phyloP scores from a whole-genome alignment of 2,329 filamentous ascomycete species.

The Colletotrichum sp. region DNA sequence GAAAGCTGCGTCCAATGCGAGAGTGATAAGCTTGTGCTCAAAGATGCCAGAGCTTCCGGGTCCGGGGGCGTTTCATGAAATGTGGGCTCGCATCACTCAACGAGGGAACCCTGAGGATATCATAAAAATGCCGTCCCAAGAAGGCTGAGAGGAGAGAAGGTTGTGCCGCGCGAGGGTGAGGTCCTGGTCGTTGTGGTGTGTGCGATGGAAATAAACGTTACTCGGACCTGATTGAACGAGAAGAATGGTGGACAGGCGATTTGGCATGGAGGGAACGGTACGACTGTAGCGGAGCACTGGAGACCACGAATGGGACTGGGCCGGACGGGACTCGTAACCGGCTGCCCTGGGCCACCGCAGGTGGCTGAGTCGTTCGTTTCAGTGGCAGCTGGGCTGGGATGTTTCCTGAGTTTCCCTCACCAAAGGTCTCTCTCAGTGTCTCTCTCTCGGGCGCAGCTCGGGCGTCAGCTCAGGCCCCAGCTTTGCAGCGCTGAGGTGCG shows the following conservation, averaged over 20 bases:
- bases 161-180: not conserved
- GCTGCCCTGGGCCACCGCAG: constrained; percentile 4
- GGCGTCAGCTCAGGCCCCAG: constrained; percentile 14
- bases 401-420: not conserved
- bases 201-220: constrained; percentile 11
- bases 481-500: not conserved
- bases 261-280: not conserved
- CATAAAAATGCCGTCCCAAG: not conserved
- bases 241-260: not conserved
- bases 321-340: constrained; percentile 12
- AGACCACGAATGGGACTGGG: not conserved
- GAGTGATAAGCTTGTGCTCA: constrained; percentile 20
- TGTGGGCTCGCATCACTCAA: constrained; percentile 19
- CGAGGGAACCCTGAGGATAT: constrained; percentile 5
- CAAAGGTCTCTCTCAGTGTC: not conserved
- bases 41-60: constrained; percentile 23
- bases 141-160: not conserved
- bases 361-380: constrained; percentile 21
- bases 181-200: constrained; percentile 13
- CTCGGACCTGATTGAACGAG: constrained; percentile 5
- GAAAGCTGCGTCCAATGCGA: constrained; percentile 1
- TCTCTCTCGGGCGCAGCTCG: constrained; percentile 9
- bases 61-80: constrained; percentile 24
- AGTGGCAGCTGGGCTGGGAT: constrained; percentile 6
- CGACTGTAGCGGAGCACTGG: not conserved